Base-by-base conservation (phyloP, 345 rosid genomes). In the Euclidium syriacum region DNA sequence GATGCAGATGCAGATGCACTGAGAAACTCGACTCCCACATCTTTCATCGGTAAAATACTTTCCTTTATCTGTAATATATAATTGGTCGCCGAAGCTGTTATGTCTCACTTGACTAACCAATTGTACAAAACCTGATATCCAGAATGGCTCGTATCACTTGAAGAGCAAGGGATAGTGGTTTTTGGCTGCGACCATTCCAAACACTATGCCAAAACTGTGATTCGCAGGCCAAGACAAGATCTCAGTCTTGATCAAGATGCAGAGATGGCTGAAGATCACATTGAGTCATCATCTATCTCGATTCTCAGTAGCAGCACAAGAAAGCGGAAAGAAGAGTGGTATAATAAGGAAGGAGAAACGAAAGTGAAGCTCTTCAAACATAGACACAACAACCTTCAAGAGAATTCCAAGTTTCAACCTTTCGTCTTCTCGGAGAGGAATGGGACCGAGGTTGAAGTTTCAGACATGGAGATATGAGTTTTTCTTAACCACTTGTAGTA, bases 81-180 rank as follows among this genome's bases (percentile, higher is more conserved):
- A n/a, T n/a, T n/a, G 5, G 39, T 16, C 57, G 44, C 25, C 25
- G 47, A 9, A 40, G 47, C 18, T 68, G 30, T 43, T 60, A 9
- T 32, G 42, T 15, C 16, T 47, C 64, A 8, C 52, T 54, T 30
- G 24, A 41, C 73, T 73, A 35, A 62, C 51, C 35, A 26, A 48
- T 39, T 24, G 59, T 67, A 34, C 59, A 30, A 54, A 38, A 47
- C 56, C 1, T 65, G 30, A 60, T 68, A 59, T 77, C 50, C 81
- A 86, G 95, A 75, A 70, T 90, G 91, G 85, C 78, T 90, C 44
- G 64, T 79, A 52, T 65, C 62, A 14, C 68, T 78, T 29, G 97
- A 86, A 50, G 86, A 73, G 60, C 78, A 76, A 70, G 95, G 97
- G 29, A 46, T 75, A 52, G 62, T 14, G 67, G 78, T 85, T 33